Evolutionary conservation across 2,329 filamentous ascomycete species (phyloP), one percentile per base, ranked within the genome.

Genomic region (Laburnicola sp.): DNA sequence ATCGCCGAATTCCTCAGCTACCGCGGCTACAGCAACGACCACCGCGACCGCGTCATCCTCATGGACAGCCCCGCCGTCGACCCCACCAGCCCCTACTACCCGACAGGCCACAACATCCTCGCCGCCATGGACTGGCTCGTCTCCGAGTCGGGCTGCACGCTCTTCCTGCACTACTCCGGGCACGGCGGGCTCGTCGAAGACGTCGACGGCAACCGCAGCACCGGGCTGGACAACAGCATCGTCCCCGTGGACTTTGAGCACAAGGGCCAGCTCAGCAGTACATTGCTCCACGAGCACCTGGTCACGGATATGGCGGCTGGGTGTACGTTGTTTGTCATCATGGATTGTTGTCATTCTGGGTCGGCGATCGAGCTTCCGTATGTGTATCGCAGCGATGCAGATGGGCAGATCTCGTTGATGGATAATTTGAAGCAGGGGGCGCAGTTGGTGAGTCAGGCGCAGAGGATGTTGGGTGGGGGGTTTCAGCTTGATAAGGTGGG

Each of bases 321-420:
- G 9, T 79, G 77, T 55, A 78, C 78, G 1, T 72, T 84, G 10
- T 82, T 81, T 61, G 76, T 83, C 56, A 69, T 85, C 26, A 79
- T 86, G 59, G 42, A 86, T 63, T 85, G 82, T 67, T 86, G 83
- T 60, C 83, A 85, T 65, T 82, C 79, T 2, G 82, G 82, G 27
- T 83, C 81, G 0, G 82, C 81, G 0, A 74, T 83, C 35, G 82
- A 85, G 51, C 68, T 86, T 1, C 82, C 83, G 0, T 85, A 74
- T 45, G 36, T 31, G 22, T 36, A 4, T 11, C 11, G 2, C 3
- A 1, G 76, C 3, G 81, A 85, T 57, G 76, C 75, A 25, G 78
- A 83, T 8, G 82, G 82, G 35, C 80, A 82, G 50, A 74, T 85
- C 48, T 79, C 74, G 52, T 61, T 84, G 22, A 71, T 85, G 49